Evolutionary conservation across 345 rosid genomes (phyloP).

Genomic region (Diplotaxis tenuifolia): DNA sequence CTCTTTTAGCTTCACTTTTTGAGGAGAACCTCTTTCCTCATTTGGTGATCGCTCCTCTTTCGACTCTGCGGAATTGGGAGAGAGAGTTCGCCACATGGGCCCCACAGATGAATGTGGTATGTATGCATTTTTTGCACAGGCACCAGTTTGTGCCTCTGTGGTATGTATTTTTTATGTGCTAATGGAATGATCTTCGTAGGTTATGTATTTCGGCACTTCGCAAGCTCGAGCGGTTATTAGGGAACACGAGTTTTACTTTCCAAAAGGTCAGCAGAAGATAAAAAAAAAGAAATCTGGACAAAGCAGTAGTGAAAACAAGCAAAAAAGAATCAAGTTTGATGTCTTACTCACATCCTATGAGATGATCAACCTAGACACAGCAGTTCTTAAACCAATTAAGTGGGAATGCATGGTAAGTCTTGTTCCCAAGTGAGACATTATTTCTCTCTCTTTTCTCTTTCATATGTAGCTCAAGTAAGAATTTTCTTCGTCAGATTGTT

Average conservation of each 20-base stretch:
- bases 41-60: slow-evolving; percentile 99
- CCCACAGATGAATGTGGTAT: slow-evolving; percentile 97
- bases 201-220: neutral
- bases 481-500: slow-evolving; percentile 67
- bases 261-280: slow-evolving; percentile 66
- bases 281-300: slow-evolving; percentile 94
- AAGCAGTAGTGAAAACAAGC: slow-evolving; percentile 71
- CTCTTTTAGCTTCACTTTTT: slow-evolving; percentile 91
- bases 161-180: slow-evolving; percentile 1
- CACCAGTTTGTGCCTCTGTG: slow-evolving; percentile 7
- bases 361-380: slow-evolving; percentile 86
- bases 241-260: slow-evolving; percentile 87
- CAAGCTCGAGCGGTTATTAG: slow-evolving; percentile 83
- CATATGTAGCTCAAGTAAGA: neutral
- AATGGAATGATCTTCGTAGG: slow-evolving; percentile 4
- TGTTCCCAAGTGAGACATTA: slow-evolving; percentile 21
- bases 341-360: slow-evolving; percentile 98
- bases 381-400: slow-evolving; percentile 81
- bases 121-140: slow-evolving; percentile 27
- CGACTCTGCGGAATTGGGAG: slow-evolving; percentile 98
- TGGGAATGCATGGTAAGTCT: slow-evolving; percentile 97
- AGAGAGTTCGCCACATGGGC: slow-evolving; percentile 99
- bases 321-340: slow-evolving; percentile 94
- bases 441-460: slow-evolving; percentile 3
- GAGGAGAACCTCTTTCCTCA: slow-evolving; percentile 62